A percentile compares a stretch with the other conserved stretches of the same genome.
phyloP scores from a whole-genome alignment of 169 alveolate species.

The Eimeria falciformis region DNA sequence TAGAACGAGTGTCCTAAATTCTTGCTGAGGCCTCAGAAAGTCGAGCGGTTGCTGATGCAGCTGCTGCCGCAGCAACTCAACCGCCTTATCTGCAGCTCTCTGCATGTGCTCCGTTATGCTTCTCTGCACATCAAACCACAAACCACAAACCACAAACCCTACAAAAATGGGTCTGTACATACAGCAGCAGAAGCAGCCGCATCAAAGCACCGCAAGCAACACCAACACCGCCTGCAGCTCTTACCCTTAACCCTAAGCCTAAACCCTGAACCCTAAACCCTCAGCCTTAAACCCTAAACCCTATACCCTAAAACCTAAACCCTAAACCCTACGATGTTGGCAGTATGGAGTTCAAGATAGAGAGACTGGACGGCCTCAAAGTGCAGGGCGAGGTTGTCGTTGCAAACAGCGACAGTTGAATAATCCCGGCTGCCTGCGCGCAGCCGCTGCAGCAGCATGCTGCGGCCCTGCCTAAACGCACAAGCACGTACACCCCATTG shows the following conservation, averaged over 20 bases:
- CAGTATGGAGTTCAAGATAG: background rate
- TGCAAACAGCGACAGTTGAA: constrained; percentile 15
- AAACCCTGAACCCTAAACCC: background rate
- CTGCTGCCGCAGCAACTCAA: background rate
- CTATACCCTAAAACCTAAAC: background rate
- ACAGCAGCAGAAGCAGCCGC: background rate
- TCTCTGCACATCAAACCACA: background rate
- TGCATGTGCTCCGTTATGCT: constrained; percentile 1
- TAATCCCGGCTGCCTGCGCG: constrained; percentile 14
- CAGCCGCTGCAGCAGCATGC: constrained; percentile 39
- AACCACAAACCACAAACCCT: background rate
- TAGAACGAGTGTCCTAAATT: constrained; percentile 49
- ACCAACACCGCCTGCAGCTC: background rate
- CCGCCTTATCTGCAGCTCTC: constrained; percentile 6
- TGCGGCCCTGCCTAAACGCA: background rate
- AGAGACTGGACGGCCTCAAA: constrained; percentile 15
- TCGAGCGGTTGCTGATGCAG: constrained; percentile 56
- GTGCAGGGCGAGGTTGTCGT: background rate
- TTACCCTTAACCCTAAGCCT: background rate
- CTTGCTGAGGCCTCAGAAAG: constrained; percentile 53
- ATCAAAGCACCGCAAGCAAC: background rate
- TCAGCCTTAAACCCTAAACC: too few relatives aligned
- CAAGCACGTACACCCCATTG: background rate
- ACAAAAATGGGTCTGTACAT: background rate
- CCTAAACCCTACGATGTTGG: background rate